These are phyloP conservation scores for Trichosporon sp. DNA, from an alignment of 1,284 basidiomycete genomes.

Conservation along the genomic window DNA sequence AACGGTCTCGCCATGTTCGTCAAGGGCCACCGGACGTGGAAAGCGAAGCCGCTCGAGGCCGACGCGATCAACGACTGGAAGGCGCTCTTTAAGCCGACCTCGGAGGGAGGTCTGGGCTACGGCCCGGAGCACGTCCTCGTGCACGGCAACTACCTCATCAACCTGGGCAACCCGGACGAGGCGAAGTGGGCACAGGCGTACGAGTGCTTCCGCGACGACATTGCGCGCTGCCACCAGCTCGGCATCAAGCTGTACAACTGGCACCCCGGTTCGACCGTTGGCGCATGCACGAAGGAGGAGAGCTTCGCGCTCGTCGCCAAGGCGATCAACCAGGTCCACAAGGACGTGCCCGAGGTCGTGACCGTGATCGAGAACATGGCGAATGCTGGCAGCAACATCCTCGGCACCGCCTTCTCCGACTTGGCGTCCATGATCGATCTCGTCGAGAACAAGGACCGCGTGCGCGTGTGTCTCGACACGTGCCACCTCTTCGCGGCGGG, in stretches of 20 bases:
- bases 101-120: constrained; percentile 62
- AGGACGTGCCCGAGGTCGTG: constrained; percentile 66
- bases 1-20: constrained; percentile 81
- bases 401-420: constrained; percentile 72
- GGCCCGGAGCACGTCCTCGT: constrained; percentile 67
- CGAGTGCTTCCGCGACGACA: constrained; percentile 78
- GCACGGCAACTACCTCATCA: constrained; percentile 83
- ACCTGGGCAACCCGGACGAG: constrained; percentile 78
- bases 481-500: constrained; percentile 84
- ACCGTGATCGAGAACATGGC: constrained; percentile 86
- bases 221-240: constrained; percentile 76
- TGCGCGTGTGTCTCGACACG: constrained; percentile 84
- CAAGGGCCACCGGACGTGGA: constrained; percentile 81
- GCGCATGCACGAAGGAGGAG: constrained; percentile 65
- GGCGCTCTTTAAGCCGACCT: constrained; percentile 59
- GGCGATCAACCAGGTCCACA: constrained; percentile 75
- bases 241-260: constrained; percentile 79
- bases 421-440: constrained; percentile 68
- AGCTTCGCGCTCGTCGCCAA: constrained; percentile 70
- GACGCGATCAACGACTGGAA: constrained; percentile 64
- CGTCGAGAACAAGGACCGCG: constrained; percentile 73
- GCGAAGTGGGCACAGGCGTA: constrained; percentile 76
- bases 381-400: constrained; percentile 71
- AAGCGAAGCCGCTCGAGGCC: constrained; percentile 63
- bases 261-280: constrained; percentile 81